phyloP scores from a whole-genome alignment of 2,329 filamentous ascomycete species.

The Periglandula ipomoeae region DNA sequence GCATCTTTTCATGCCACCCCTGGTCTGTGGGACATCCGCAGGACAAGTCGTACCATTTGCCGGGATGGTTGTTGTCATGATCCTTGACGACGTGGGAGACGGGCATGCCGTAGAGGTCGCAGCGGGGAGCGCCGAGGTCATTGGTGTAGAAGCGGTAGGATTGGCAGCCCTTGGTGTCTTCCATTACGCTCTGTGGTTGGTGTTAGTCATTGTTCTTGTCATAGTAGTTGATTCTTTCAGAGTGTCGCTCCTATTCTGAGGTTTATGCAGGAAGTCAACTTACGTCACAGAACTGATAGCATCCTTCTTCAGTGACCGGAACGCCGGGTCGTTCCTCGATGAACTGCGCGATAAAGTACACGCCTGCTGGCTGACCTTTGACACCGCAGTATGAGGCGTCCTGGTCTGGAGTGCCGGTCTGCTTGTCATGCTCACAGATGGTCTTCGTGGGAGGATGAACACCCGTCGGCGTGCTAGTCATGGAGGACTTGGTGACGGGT shows the following conservation, averaged over 20 bases:
- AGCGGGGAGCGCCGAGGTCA: conserved; percentile 22
- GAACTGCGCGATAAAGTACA: conserved; percentile 30
- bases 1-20: conserved; percentile 8
- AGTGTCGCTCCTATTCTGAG: background rate
- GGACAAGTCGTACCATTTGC: conserved; percentile 26
- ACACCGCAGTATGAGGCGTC: conserved; percentile 28
- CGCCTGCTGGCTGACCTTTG: conserved; percentile 24
- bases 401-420: conserved; percentile 21
- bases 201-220: background rate
- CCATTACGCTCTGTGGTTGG: conserved; percentile 19
- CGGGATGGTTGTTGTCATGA: conserved; percentile 20
- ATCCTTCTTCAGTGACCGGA: conserved; percentile 28
- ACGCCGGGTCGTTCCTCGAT: conserved; percentile 23
- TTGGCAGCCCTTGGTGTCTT: conserved; percentile 22
- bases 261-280: conserved; percentile 8
- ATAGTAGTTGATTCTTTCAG: background rate
- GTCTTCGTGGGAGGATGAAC: conserved; percentile 20
- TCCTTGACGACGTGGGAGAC: conserved; percentile 20
- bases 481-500: conserved; percentile 19
- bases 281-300: conserved; percentile 33
- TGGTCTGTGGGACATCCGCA: conserved; percentile 25
- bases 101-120: conserved; percentile 25
- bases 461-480: conserved; percentile 16
- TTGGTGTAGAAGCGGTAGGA: conserved; percentile 27
- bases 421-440: conserved; percentile 18